Percentiles rank a stretch among this genome's conserved stretches.
Conservation (phyloP, 2,329 filamentous ascomycete species). For the Fusarium cicatricum region DNA sequence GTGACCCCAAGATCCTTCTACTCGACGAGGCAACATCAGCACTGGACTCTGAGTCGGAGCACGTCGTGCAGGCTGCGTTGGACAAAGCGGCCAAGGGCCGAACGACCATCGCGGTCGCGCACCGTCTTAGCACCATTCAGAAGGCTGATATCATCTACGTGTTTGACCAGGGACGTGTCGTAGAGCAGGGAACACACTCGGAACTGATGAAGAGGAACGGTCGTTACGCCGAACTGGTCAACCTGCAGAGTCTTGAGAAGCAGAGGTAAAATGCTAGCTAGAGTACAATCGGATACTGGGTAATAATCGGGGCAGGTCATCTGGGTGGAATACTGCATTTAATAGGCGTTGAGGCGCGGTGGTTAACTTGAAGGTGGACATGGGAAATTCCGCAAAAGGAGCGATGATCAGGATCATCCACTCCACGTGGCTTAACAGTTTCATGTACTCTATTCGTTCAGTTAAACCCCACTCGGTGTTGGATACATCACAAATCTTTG, state of each 20-base stretch:
- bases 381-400: constrained; percentile 8
- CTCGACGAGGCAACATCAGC: constrained; percentile 84
- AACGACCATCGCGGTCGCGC: constrained; percentile 93
- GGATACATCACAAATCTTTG: neutral
- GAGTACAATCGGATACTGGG: neutral
- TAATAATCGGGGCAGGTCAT: neutral
- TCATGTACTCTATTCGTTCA: constrained; percentile 12
- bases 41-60: constrained; percentile 78
- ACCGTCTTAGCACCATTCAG: constrained; percentile 90
- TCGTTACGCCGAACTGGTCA: constrained; percentile 80
- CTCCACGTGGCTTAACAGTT: constrained; percentile 13
- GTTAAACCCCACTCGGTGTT: constrained; percentile 16
- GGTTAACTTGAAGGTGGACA: neutral
- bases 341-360: constrained; percentile 25
- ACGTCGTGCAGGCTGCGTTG: constrained; percentile 81
- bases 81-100: constrained; percentile 84
- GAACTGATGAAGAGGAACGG: constrained; percentile 76
- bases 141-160: constrained; percentile 96
- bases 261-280: constrained; percentile 40
- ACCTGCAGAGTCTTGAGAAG: constrained; percentile 79
- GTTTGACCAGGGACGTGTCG: constrained; percentile 88
- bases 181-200: constrained; percentile 82
- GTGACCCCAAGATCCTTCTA: constrained; percentile 87
- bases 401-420: neutral
- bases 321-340: constrained; percentile 9